Conservation (phyloP, 2,329 filamentous ascomycete genomes). For the Tolypocladium endophyticum region DNA sequence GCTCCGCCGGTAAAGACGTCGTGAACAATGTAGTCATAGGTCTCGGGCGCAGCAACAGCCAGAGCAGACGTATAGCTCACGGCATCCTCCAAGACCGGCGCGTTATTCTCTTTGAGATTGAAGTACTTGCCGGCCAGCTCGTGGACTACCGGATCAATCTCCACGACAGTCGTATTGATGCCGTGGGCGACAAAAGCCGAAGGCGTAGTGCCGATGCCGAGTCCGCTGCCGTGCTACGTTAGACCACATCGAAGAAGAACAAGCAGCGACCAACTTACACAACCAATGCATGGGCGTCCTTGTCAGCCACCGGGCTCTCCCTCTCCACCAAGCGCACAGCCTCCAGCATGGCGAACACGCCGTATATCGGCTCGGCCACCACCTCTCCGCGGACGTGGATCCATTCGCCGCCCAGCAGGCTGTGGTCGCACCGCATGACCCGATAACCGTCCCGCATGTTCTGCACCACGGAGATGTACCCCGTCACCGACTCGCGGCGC, state of each 20-base stretch:
- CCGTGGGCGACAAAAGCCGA: conserved; percentile 78
- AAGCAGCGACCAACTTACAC: conserved; percentile 49
- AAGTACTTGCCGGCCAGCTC: conserved; percentile 79
- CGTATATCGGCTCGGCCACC: conserved; percentile 80
- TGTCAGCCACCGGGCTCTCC: conserved; percentile 41
- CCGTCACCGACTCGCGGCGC: conserved; percentile 75
- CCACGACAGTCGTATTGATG: conserved; percentile 86
- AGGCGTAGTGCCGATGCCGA: conserved; percentile 87
- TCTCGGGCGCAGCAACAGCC: conserved; percentile 28
- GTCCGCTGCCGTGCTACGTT: conserved; percentile 44
- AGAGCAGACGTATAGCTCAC: conserved; percentile 51
- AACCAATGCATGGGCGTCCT: conserved; percentile 68
- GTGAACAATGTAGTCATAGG: conserved; percentile 89
- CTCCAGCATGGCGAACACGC: conserved; percentile 93
- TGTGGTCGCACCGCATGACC: conserved; percentile 87
- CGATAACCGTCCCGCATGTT: conserved; percentile 61
- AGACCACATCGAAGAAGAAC: not conserved
- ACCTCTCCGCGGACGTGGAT: conserved; percentile 40
- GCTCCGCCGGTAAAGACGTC: conserved; percentile 97
- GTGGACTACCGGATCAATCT: conserved; percentile 86
- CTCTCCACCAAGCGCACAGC: conserved; percentile 71
- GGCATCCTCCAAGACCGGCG: conserved; percentile 72
- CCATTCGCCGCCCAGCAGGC: conserved; percentile 89
- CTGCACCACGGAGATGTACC: conserved; percentile 86
- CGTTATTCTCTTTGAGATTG: conserved; percentile 64